Evolutionary conservation across 2,329 filamentous ascomycete genomes (phyloP).

Genomic region (Hypocrella siamensis): DNA sequence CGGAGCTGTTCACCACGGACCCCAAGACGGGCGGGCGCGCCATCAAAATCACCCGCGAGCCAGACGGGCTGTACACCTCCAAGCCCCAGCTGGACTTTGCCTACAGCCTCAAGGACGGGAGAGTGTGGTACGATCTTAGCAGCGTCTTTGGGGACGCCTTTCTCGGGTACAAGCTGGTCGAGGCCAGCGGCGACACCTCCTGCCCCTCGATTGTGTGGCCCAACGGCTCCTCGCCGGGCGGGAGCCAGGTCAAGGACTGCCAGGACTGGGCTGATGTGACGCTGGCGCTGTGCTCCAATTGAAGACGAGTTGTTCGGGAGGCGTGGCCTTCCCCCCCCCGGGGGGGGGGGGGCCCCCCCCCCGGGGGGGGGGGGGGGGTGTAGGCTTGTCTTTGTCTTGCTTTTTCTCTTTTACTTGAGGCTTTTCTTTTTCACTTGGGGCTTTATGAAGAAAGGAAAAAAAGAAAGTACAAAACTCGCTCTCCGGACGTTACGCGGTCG

Average conservation of each 20-base stretch:
- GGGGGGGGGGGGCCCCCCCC: not conserved
- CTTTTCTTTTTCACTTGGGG: too few relatives aligned
- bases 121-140: conserved; percentile 23
- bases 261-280: conserved; percentile 15
- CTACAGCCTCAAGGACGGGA: conserved; percentile 18
- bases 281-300: conserved; percentile 16
- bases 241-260: conserved; percentile 22
- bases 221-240: conserved; percentile 16
- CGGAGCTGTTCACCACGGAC: conserved; percentile 18
- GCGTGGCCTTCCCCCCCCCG: too few relatives aligned
- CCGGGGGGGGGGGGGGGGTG: too few relatives aligned
- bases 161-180: conserved; percentile 15
- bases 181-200: conserved; percentile 11
- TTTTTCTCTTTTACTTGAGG: too few relatives aligned
- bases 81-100: conserved; percentile 24
- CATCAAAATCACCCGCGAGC: conserved; percentile 19
- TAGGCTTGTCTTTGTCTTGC: too few relatives aligned
- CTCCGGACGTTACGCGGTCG: too few relatives aligned
- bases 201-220: conserved; percentile 21
- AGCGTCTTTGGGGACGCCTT: conserved; percentile 24
- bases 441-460: too few relatives aligned
- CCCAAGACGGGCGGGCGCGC: conserved; percentile 20
- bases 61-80: conserved; percentile 22
- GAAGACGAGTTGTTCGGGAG: too few relatives aligned
- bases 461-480: too few relatives aligned